Base-by-base conservation (phyloP, 495 filamentous ascomycete species). In the Podospora conica region DNA sequence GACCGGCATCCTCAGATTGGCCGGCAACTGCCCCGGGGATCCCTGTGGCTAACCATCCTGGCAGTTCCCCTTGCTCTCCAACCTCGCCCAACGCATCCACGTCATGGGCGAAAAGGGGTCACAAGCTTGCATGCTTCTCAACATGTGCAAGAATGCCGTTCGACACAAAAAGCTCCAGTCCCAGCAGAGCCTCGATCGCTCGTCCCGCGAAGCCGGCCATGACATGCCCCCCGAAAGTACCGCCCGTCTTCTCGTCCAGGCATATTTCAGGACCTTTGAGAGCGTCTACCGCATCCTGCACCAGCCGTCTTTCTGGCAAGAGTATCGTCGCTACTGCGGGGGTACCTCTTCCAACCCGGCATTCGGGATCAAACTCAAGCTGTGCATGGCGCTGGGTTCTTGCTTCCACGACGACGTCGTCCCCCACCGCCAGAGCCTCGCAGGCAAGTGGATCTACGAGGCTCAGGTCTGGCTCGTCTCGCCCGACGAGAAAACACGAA, bases 371-470 rank as follows among this genome's bases (percentile, higher is more conserved):
- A 86, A 87, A 65, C 70, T 91, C 4, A 81, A 90, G 65, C 73
- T 91, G 12, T 81, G 88, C n/a, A 80, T 90, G 70, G 85, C 87
- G 10, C 85, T 87, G 64, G 87, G 87, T 2, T 67, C 80, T 21
- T 81, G 81, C 70, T 81, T 82, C 23, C 84, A 88, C 60, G 85
- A 86, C 23, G 79, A 82, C 7, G 66, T 60, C 0, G 77, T 75
- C 53, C 73, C 81, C 25, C 73, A 82, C 24, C 83, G 86, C 25
- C 76, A 75, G 10, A 58, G 27, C 48, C 82, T 78, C 4, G 85
- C 85, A 0, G 72, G 83, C 21, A 78, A 83, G 66, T 91, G 88
- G 88, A 79, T 89, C 3, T 80, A 85, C 33, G 84, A 89, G 64
- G 85, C 85, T 1, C 84, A 86, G 55, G 81, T 82, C 57, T 91